These are phyloP conservation scores for Mycena alexandri DNA, from an alignment of 768 basidiomycete species.

Conservation along the genomic window DNA sequence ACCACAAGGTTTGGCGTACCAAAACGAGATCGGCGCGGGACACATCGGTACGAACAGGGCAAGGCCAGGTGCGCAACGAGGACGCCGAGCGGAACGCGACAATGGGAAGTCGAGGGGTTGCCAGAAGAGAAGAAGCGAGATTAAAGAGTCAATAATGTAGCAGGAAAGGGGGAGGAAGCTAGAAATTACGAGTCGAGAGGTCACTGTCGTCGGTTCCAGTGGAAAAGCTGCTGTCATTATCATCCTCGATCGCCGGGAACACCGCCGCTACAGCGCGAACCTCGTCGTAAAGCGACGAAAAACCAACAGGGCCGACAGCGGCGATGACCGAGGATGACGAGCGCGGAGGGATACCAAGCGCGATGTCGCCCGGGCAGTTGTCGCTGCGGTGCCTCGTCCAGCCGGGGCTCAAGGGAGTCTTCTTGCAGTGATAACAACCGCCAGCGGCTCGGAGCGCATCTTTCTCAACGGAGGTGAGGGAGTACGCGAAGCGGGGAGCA, in stretches of 20 bases:
- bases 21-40: too few species aligned
- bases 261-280: conserved; percentile 4
- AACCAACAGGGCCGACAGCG: conserved; percentile 1
- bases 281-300: conserved; percentile 13
- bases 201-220: not conserved
- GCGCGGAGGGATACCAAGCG: conserved; percentile 6
- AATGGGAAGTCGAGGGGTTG: too few species aligned
- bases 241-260: not conserved
- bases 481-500: not conserved
- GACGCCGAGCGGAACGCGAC: too few species aligned
- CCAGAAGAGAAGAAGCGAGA: not conserved
- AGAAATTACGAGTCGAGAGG: not conserved
- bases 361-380: conserved; percentile 13
- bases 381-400: conserved; percentile 17
- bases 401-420: conserved; percentile 1
- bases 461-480: conserved; percentile 1
- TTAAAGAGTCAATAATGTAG: not conserved
- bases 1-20: too few species aligned
- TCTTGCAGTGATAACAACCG: conserved; percentile 12
- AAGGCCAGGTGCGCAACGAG: too few species aligned
- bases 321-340: conserved; percentile 5
- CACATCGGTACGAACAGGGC: too few species aligned
- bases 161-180: not conserved
- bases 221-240: not conserved
- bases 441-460: conserved; percentile 2